A percentile compares a stretch with the other conserved stretches of the same genome.
Conservation (phyloP, 2,329 filamentous ascomycete genomes). For the Cytospora piceae region DNA sequence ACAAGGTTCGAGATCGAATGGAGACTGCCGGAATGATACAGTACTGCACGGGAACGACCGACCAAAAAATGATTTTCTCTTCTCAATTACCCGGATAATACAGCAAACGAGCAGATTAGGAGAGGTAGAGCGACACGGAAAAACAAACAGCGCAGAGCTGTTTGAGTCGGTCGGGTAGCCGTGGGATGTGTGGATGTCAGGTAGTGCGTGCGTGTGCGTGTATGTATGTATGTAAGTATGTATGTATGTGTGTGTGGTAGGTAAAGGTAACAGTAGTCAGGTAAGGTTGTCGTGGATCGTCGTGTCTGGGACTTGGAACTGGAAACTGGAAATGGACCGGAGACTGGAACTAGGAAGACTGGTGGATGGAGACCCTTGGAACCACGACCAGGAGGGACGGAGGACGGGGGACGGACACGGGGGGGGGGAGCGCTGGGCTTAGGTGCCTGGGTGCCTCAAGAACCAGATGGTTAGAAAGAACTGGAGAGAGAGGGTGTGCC, state of each 20-base stretch:
- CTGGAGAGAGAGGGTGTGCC: background rate
- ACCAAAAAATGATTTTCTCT: background rate
- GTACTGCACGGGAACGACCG: conserved; percentile 1
- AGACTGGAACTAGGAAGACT: background rate
- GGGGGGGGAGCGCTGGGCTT: conserved; percentile 2
- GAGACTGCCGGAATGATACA: conserved; percentile 8
- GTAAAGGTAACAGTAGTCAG: conserved; percentile 3
- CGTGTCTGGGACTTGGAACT: conserved; percentile 23
- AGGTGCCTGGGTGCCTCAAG: background rate
- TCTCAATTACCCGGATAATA: conserved; percentile 9
- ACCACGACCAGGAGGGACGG: conserved; percentile 20
- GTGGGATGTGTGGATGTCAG: background rate
- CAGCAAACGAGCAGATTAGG: conserved; percentile 7
- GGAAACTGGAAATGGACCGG: conserved; percentile 5
- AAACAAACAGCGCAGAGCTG: conserved; percentile 8
- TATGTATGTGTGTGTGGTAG: background rate
- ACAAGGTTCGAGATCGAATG: conserved; percentile 17
- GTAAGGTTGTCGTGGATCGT: conserved; percentile 19
- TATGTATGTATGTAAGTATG: background rate
- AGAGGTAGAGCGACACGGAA: conserved; percentile 3
- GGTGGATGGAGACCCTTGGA: conserved; percentile 14
- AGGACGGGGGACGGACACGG: conserved; percentile 1
- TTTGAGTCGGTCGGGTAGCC: conserved; percentile 1
- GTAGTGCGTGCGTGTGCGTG: background rate
- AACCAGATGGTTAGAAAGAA: conserved; percentile 5